phyloP scores from a whole-genome alignment of 2,329 filamentous ascomycete species.

The Tolypocladium tundrense region DNA sequence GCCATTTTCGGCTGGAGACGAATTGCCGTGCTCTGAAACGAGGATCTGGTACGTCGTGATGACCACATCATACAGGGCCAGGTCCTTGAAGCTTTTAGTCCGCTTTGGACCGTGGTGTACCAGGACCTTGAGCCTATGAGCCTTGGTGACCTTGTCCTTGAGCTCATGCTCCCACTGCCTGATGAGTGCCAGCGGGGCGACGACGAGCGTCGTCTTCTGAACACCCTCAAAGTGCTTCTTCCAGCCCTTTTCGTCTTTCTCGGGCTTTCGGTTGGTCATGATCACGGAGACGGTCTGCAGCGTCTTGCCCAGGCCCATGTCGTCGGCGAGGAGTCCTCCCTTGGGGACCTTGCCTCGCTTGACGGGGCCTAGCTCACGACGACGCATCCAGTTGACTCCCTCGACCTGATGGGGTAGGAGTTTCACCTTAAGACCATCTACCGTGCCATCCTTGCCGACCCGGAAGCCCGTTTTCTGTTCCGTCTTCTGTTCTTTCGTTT shows the following conservation, averaged over 20 bases:
- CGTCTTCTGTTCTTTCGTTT: constrained; percentile 10
- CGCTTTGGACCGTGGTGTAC: constrained; percentile 86
- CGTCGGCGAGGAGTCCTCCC: constrained; percentile 89
- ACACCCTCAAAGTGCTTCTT: constrained; percentile 60
- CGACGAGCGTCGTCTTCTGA: constrained; percentile 75
- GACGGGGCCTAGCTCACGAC: constrained; percentile 76
- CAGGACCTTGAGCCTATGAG: constrained; percentile 65
- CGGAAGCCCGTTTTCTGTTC: constrained; percentile 8
- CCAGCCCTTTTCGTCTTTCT: constrained; percentile 44
- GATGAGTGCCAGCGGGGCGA: constrained; percentile 87
- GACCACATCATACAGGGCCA: constrained; percentile 85
- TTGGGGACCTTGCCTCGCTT: constrained; percentile 78
- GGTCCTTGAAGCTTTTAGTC: constrained; percentile 65
- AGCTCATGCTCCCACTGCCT: constrained; percentile 97
- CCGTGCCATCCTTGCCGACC: constrained; percentile 34
- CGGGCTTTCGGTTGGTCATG: constrained; percentile 66
- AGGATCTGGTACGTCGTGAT: constrained; percentile 96
- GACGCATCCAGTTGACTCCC: constrained; percentile 89
- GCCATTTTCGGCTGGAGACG: constrained; percentile 48
- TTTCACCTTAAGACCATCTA: constrained; percentile 79
- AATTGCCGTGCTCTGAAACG: constrained; percentile 75
- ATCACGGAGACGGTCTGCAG: constrained; percentile 87
- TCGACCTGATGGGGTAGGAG: constrained; percentile 90
- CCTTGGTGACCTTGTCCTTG: constrained; percentile 62
- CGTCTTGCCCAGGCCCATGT: constrained; percentile 96